These are phyloP conservation scores for Lasiodiplodia sp. DNA, from an alignment of 2,329 filamentous ascomycete genomes.

Conservation along the genomic window DNA sequence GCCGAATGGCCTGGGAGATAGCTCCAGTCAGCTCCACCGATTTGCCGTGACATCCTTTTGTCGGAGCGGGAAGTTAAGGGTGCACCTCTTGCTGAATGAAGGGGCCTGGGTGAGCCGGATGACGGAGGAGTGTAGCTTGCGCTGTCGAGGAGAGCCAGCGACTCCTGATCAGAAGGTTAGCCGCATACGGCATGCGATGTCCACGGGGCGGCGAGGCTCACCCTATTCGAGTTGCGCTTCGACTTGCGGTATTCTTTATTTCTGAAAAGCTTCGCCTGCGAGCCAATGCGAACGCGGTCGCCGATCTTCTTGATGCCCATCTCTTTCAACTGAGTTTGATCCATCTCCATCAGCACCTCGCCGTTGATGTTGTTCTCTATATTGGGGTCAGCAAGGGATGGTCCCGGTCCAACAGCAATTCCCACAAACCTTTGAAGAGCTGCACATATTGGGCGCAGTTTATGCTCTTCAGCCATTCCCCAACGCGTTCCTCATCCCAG, in stretches of 20 bases:
- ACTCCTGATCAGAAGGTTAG: slow-evolving; percentile 66
- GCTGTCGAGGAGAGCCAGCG: slow-evolving; percentile 79
- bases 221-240: slow-evolving; percentile 77
- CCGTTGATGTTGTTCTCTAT: slow-evolving; percentile 93
- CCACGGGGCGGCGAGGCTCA: slow-evolving; percentile 53
- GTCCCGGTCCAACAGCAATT: slow-evolving; percentile 29
- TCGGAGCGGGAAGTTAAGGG: slow-evolving; percentile 53
- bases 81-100: slow-evolving; percentile 60
- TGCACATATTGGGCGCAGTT: slow-evolving; percentile 94
- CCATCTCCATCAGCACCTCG: slow-evolving; percentile 94
- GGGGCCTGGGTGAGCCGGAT: slow-evolving; percentile 69
- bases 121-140: slow-evolving; percentile 67
- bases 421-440: slow-evolving; percentile 71
- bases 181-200: slow-evolving; percentile 33
- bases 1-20: slow-evolving; percentile 51
- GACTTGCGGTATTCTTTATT: slow-evolving; percentile 58
- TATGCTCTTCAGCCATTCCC: slow-evolving; percentile 88
- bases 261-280: slow-evolving; percentile 58
- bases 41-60: slow-evolving; percentile 57
- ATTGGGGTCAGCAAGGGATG: slow-evolving; percentile 31
- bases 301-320: slow-evolving; percentile 99
- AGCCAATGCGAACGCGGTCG: slow-evolving; percentile 83
- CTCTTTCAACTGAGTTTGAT: slow-evolving; percentile 94
- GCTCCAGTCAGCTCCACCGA: slow-evolving; percentile 41
- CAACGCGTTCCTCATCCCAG: slow-evolving; percentile 92